Conservation (phyloP, 352 stramenopile species). For the Peronospora farinosa region DNA sequence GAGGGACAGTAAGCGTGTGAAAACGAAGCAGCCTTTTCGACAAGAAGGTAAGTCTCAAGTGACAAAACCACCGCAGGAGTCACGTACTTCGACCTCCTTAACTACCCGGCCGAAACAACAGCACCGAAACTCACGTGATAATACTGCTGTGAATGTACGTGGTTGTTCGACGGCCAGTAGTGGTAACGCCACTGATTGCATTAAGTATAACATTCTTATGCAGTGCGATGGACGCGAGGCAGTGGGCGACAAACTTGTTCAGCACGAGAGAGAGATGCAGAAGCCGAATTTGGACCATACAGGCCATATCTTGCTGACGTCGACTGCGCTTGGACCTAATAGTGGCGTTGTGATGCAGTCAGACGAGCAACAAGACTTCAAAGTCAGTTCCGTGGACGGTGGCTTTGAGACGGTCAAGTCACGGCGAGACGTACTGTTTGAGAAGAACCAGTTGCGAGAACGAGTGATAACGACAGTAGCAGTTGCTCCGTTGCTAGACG, state of each 20-base stretch:
- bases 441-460: conserved; percentile 27
- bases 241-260: conserved; percentile 6
- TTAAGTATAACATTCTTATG: conserved; percentile 1
- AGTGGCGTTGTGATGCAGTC: neutral
- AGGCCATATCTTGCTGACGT: conserved; percentile 1
- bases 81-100: neutral
- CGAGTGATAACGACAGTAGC: conserved; percentile 8
- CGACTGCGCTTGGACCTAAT: conserved; percentile 9
- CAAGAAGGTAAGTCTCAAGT: conserved; percentile 2
- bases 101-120: neutral
- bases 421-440: conserved; percentile 15
- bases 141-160: conserved; percentile 1
- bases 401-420: conserved; percentile 29
- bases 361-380: conserved; percentile 5
- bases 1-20: neutral
- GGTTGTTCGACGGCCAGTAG: neutral
- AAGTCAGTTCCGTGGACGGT: conserved; percentile 4
- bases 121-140: neutral
- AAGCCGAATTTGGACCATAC: conserved; percentile 6
- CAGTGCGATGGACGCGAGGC: conserved; percentile 3
- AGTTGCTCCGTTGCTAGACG: conserved; percentile 4
- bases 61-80: neutral
- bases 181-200: conserved; percentile 1
- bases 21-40: conserved; percentile 1
- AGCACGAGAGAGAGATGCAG: conserved; percentile 1